Evolutionary conservation across 768 basidiomycete genomes (phyloP).

Genomic region (Gloeophyllum trabeum): DNA sequence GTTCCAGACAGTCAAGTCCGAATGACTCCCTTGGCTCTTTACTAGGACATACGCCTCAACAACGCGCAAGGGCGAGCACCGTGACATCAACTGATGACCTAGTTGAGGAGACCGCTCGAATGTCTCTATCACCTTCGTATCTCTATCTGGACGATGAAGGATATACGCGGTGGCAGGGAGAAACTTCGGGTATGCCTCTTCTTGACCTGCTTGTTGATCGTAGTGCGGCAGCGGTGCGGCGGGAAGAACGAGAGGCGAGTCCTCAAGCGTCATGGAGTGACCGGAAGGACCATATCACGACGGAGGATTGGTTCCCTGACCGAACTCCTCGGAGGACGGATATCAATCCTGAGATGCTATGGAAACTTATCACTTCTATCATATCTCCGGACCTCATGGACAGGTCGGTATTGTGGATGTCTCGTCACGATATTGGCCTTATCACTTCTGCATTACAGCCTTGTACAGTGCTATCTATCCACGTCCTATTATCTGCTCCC

Average conservation of each 20-base stretch:
- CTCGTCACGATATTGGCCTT: constrained; percentile 9
- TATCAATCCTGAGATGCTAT: constrained; percentile 77
- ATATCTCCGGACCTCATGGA: constrained; percentile 92
- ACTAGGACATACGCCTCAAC: constrained; percentile 21
- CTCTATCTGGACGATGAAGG: constrained; percentile 85
- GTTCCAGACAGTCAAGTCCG: constrained; percentile 36
- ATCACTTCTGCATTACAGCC: constrained; percentile 24
- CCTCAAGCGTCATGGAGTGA: constrained; percentile 5
- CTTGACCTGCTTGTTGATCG: constrained; percentile 75
- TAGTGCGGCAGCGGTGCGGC: constrained; percentile 30
- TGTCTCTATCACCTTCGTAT: constrained; percentile 67
- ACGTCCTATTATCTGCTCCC: constrained; percentile 92
- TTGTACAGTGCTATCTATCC: constrained; percentile 78
- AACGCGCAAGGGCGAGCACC: constrained; percentile 3
- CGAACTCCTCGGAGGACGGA: constrained; percentile 63
- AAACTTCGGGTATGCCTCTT: constrained; percentile 85
- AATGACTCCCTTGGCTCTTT: constrained; percentile 27
- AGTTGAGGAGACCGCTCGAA: constrained; percentile 46
- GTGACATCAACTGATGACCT: constrained; percentile 27
- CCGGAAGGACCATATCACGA: constrained; percentile 9
- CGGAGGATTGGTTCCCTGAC: constrained; percentile 72
- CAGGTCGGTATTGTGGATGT: constrained; percentile 37
- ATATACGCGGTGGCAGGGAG: constrained; percentile 84
- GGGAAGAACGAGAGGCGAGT: constrained; percentile 18
- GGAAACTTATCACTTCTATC: constrained; percentile 78